Conservation (phyloP, 768 basidiomycete species). For the Leucocoprinus birnbaumii region DNA sequence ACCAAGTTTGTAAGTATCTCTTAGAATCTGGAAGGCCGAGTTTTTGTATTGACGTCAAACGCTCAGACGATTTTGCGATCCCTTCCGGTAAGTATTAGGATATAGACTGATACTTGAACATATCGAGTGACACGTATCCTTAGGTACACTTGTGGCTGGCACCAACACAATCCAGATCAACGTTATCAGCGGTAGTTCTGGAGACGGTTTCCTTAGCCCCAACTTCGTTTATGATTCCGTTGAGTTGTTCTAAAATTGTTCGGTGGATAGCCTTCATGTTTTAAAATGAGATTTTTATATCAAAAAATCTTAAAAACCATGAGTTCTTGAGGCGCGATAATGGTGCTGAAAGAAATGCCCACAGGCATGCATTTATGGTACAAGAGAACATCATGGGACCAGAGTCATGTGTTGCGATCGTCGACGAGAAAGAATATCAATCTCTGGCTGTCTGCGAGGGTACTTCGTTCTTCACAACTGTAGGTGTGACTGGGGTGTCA, state of each 20-base stretch:
- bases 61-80: conserved; percentile 36
- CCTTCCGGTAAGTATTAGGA: conserved; percentile 29
- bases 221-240: conserved; percentile 44
- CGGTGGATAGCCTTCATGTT: no score
- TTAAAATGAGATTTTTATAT: no score
- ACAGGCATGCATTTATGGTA: no score
- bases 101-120: not conserved
- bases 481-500: conserved; percentile 16
- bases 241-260: conserved; percentile 32
- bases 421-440: no score
- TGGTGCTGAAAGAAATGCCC: no score
- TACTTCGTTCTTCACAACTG: conserved; percentile 16
- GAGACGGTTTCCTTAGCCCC: conserved; percentile 40
- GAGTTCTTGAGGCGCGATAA: no score
- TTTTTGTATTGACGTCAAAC: not conserved
- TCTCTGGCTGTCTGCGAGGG: conserved; percentile 5
- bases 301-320: no score
- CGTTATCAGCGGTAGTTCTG: conserved; percentile 41
- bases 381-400: no score
- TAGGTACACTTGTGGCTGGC: conserved; percentile 33
- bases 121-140: not conserved
- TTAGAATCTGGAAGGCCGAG: not conserved
- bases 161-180: conserved; percentile 41
- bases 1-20: conserved; percentile 36
- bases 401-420: no score